Evolutionary conservation across 345 rosid genomes (phyloP).

Genomic region (Eucalyptus erythrocorys): DNA sequence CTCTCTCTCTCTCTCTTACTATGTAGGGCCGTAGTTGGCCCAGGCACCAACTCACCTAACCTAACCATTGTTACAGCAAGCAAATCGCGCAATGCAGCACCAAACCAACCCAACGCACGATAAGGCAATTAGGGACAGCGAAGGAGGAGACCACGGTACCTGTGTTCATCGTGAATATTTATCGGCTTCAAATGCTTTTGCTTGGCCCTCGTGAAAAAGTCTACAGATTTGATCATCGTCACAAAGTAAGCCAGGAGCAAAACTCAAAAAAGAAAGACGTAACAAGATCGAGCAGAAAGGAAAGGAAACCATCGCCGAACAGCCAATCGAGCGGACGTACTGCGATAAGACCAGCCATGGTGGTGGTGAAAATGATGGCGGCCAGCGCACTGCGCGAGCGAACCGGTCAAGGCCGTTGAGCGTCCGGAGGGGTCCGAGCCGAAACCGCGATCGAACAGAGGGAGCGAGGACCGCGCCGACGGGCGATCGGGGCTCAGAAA

Average conservation of each 20-base stretch:
- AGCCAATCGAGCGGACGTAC: slow-evolving; percentile 14
- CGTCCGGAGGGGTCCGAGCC: background rate
- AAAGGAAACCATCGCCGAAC: background rate
- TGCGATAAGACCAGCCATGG: slow-evolving; percentile 19
- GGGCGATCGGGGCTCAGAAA: background rate
- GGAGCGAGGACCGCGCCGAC: background rate
- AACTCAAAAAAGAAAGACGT: background rate
- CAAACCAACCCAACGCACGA: background rate
- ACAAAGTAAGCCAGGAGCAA: background rate
- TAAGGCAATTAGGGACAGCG: background rate
- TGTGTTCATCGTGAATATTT: slow-evolving; percentile 66
- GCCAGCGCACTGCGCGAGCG: background rate
- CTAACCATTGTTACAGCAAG: background rate
- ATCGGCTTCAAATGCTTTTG: slow-evolving; percentile 64
- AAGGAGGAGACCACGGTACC: slow-evolving; percentile 19
- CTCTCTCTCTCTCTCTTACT: background rate
- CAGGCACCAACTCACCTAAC: background rate
- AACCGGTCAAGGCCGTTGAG: background rate
- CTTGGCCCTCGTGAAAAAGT: slow-evolving; percentile 65
- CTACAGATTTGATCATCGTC: slow-evolving; percentile 8
- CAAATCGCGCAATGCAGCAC: background rate
- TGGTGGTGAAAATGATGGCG: background rate
- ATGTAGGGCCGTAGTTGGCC: background rate
- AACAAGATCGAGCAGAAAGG: background rate
- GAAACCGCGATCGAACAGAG: background rate